Base-by-base conservation (phyloP, 2,329 filamentous ascomycete genomes). In the Graphium sp. region DNA sequence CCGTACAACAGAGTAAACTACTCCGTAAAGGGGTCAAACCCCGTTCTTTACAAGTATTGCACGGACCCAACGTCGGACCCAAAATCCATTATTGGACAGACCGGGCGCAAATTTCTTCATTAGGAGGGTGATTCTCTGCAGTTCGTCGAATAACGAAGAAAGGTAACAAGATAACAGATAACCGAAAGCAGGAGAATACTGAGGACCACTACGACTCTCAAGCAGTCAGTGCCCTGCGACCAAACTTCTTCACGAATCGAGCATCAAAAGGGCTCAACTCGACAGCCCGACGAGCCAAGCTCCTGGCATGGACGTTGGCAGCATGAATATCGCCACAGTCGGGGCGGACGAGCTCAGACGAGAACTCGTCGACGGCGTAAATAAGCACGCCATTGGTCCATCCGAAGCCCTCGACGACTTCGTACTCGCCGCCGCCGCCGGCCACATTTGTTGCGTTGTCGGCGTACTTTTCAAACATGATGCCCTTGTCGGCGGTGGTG, bases 381-480 rank as follows among this genome's bases (percentile, higher is more conserved):
- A 79, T 66, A 18, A 78, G 45, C 29, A 77, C 71, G 18, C 74
- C 74, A 37, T 78, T 78, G 1, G 66, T 69, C 74, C 74, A 79
- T 6, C 73, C 74, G 38, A 79, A 79, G 2, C 74, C 73, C 48
- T 76, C 68, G 3, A 76, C 73, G 5, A 78, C 73, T 30, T 66
- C 60, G 44, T 78, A 78, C 53, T 78, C 74, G 37, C 74, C 74
- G 5, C 74, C 74, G 6, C 67, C 53, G 17, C 74, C 74, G 2
- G 66, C 68, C 1, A 60, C 62, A 35, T 74, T 72, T 25, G 60
- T 69, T 6, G 62, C 49, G 32, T 63, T 64, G 37, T 74, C 67
- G 9, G 54, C 56, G 42, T 78, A 78, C 55, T 78, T 78, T 46
- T 79, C 74, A 43, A 78, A 79, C 56, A 79, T 77, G 43, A 66